Evolutionary conservation across 2,329 filamentous ascomycete genomes (phyloP).

Genomic region (Colletotrichum musicola): DNA sequence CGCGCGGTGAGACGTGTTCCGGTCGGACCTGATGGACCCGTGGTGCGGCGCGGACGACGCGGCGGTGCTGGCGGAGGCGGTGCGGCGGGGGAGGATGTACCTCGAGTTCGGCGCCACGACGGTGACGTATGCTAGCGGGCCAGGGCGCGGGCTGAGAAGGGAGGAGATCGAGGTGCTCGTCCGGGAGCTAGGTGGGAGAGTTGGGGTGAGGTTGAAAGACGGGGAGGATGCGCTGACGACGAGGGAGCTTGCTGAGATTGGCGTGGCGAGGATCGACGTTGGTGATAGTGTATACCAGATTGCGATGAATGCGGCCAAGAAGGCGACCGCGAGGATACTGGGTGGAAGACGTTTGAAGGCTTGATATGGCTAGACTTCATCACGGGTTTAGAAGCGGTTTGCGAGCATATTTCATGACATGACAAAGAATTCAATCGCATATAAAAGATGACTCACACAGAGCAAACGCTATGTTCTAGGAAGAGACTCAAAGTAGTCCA

Average conservation of each 20-base stretch:
- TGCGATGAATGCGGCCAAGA: constrained; percentile 55
- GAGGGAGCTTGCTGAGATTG: constrained; percentile 59
- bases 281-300: constrained; percentile 60
- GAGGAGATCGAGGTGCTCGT: constrained; percentile 62
- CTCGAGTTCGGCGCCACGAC: constrained; percentile 69
- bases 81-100: constrained; percentile 67
- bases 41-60: constrained; percentile 46
- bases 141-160: constrained; percentile 54
- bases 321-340: constrained; percentile 49
- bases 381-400: not conserved
- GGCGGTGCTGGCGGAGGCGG: constrained; percentile 58
- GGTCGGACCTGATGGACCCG: constrained; percentile 50
- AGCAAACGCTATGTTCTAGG: not conserved
- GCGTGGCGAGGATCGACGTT: constrained; percentile 68
- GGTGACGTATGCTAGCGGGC: constrained; percentile 71
- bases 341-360: constrained; percentile 37
- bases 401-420: not conserved
- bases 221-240: constrained; percentile 56
- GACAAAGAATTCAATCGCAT: not conserved
- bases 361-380: not conserved
- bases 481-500: not conserved
- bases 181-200: constrained; percentile 59
- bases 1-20: constrained; percentile 68
- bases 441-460: not conserved
- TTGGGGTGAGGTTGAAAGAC: constrained; percentile 61